phyloP scores from a whole-genome alignment of 371 early-diverging fungal genomes.

The Mortierella sp. region DNA sequence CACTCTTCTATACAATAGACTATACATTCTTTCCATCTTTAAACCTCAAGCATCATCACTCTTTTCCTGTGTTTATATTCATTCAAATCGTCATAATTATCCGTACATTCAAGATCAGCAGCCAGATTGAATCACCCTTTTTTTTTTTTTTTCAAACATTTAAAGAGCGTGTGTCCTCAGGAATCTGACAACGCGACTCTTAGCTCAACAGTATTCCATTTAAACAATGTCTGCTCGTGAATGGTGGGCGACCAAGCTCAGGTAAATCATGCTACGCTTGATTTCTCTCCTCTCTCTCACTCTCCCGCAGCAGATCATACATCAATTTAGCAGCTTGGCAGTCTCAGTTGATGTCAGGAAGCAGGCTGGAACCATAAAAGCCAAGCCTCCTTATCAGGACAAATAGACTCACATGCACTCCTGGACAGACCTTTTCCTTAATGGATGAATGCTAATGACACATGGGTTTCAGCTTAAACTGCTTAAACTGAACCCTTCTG shows the following conservation, averaged over 20 bases:
- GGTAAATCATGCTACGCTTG: slow-evolving; percentile 24
- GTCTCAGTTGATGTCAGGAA: not conserved
- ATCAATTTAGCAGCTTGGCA: not conserved
- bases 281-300: not conserved
- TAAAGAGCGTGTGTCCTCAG: not conserved
- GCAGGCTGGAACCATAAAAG: not conserved
- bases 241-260: slow-evolving; percentile 58
- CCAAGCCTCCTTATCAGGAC: not conserved
- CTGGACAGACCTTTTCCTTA: too few relatives aligned
- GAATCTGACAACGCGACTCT: slow-evolving; percentile 14
- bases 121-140: too few relatives aligned
- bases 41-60: too few relatives aligned
- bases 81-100: too few relatives aligned
- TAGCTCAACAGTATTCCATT: not conserved
- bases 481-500: slow-evolving; percentile 3
- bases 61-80: too few relatives aligned
- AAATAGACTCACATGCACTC: not conserved
- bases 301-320: not conserved
- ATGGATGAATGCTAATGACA: not conserved
- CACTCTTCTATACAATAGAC: too few relatives aligned
- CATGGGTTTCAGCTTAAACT: not conserved
- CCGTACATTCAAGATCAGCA: not conserved
- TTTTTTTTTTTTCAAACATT: too few relatives aligned
- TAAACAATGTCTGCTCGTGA: slow-evolving; percentile 49
- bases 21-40: too few relatives aligned